phyloP scores from a whole-genome alignment of 805 yeast genomes.

The Yamadazyma philogaea region DNA sequence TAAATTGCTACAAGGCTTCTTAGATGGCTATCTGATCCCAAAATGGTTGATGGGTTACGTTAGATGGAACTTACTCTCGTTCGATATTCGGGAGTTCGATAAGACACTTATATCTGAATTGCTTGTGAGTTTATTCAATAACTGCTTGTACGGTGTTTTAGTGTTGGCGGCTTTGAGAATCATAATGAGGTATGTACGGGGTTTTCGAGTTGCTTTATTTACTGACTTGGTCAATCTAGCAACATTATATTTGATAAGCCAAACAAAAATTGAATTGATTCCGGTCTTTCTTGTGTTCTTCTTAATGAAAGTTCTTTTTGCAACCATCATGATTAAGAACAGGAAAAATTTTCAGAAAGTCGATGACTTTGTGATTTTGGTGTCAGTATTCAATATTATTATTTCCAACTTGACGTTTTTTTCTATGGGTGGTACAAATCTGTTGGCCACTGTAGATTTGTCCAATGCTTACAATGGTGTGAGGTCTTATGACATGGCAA shows the following conservation, averaged over 20 bases:
- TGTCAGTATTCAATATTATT: constrained; percentile 42
- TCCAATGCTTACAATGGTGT: constrained; percentile 93
- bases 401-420: constrained; percentile 78
- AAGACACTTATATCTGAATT: constrained; percentile 9
- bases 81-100: constrained; percentile 20
- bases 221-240: constrained; percentile 34
- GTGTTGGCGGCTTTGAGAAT: constrained; percentile 30
- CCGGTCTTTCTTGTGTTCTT: constrained; percentile 49
- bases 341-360: constrained; percentile 6
- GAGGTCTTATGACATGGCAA: constrained; percentile 58
- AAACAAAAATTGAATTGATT: constrained; percentile 51
- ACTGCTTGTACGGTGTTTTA: constrained; percentile 24
- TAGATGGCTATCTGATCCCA: constrained; percentile 57
- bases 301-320: constrained; percentile 20
- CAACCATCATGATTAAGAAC: constrained; percentile 2
- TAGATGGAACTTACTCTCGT: constrained; percentile 27
- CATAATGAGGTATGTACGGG: constrained; percentile 21
- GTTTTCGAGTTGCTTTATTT: constrained; percentile 25
- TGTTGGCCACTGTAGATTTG: constrained; percentile 85
- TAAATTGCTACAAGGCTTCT: constrained; percentile 51
- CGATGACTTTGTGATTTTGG: constrained; percentile 21
- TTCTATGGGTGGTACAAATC: constrained; percentile 87
- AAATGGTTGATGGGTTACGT: constrained; percentile 23
- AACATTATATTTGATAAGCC: constrained; percentile 49
- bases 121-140: constrained; percentile 24